These are phyloP conservation scores for Pachysandra terminalis DNA, from an alignment of 164 flowering plant species.

Conservation along the genomic window DNA sequence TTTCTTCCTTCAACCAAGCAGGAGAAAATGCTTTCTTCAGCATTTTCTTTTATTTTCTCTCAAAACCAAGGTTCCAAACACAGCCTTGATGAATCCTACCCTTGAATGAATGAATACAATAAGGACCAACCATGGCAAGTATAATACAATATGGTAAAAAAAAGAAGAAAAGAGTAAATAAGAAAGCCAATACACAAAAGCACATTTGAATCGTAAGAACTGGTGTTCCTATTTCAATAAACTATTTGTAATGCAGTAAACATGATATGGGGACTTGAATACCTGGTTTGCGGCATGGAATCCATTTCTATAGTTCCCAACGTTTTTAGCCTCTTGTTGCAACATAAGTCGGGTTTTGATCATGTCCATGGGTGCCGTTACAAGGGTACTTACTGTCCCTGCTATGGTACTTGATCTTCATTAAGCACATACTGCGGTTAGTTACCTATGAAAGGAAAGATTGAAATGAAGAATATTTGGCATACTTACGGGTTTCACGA, in stretches of 20 bases:
- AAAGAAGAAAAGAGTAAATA: not conserved
- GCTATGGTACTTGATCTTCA: slow-evolving; percentile 83
- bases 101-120: too few species aligned
- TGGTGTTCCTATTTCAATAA: not conserved
- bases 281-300: slow-evolving; percentile 89
- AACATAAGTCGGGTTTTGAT: slow-evolving; percentile 90
- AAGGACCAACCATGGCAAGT: too few species aligned
- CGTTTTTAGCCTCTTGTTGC: slow-evolving; percentile 60
- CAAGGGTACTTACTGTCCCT: slow-evolving; percentile 67
- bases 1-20: too few species aligned
- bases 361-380: slow-evolving; percentile 86
- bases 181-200: not conserved
- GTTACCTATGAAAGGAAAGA: slow-evolving; percentile 18
- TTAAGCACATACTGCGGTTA: slow-evolving; percentile 21
- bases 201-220: not conserved
- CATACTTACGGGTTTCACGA: too few species aligned
- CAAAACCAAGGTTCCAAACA: too few species aligned
- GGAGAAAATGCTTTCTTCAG: too few species aligned
- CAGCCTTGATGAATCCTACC: too few species aligned
- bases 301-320: slow-evolving; percentile 66
- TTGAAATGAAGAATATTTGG: slow-evolving; percentile 13
- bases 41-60: too few species aligned
- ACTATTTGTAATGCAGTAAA: not conserved
- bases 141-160: not conserved
- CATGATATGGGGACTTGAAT: slow-evolving; percentile 4